phyloP scores from a whole-genome alignment of 2,329 filamentous ascomycete genomes.

The Calonectria ilicicola region DNA sequence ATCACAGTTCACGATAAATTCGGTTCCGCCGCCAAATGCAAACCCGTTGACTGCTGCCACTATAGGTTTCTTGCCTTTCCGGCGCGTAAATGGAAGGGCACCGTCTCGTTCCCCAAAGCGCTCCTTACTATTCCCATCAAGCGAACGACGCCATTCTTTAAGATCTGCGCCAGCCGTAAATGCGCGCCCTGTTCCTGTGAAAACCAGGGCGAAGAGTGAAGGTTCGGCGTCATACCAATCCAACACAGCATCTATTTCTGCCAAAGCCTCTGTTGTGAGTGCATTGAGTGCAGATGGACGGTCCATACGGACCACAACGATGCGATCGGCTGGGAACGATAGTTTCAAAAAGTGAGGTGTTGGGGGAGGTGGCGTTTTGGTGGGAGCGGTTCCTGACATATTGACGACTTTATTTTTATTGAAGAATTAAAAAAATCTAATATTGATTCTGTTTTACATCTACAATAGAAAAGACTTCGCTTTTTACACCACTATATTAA shows the following conservation, averaged over 20 bases:
- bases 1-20: slow-evolving; percentile 64
- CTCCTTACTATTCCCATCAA: slow-evolving; percentile 46
- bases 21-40: slow-evolving; percentile 66
- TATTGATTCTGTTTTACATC: neutral
- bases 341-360: slow-evolving; percentile 39
- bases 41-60: slow-evolving; percentile 68
- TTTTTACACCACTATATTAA: neutral
- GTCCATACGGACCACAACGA: slow-evolving; percentile 65
- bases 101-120: slow-evolving; percentile 42
- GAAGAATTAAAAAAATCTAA: too few species aligned
- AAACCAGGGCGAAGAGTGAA: slow-evolving; percentile 56
- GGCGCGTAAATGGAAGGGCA: slow-evolving; percentile 50
- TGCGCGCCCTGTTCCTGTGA: slow-evolving; percentile 62
- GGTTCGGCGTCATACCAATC: slow-evolving; percentile 64
- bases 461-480: neutral
- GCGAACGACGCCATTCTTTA: slow-evolving; percentile 53
- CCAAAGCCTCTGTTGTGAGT: slow-evolving; percentile 53
- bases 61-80: slow-evolving; percentile 68
- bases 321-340: slow-evolving; percentile 57
- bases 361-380: neutral
- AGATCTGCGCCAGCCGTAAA: slow-evolving; percentile 66
- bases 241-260: slow-evolving; percentile 59
- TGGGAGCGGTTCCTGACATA: neutral
- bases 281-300: slow-evolving; percentile 60
- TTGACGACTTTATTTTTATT: neutral